phyloP scores from a whole-genome alignment of 2,329 filamentous ascomycete genomes.

The Aschersonia sp. region DNA sequence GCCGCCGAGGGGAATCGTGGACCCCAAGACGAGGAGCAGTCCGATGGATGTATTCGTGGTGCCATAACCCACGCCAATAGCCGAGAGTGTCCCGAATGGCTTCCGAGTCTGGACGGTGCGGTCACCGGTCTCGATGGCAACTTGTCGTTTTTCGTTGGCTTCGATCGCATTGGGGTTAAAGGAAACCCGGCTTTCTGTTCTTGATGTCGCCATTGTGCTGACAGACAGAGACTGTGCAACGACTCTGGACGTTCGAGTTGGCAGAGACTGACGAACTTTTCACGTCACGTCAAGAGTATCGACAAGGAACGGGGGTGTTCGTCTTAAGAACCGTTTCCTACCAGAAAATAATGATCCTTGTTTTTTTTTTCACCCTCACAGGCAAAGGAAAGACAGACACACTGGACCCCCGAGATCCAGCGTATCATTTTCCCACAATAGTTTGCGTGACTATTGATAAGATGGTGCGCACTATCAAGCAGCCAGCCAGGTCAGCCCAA shows the following conservation, averaged over 20 bases:
- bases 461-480: too few species aligned
- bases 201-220: neutral
- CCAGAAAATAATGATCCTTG: too few species aligned
- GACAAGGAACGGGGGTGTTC: too few species aligned
- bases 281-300: too few species aligned
- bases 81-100: slow-evolving; percentile 14
- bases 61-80: slow-evolving; percentile 12
- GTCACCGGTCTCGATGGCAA: slow-evolving; percentile 6
- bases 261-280: too few species aligned
- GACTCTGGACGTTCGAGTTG: too few species aligned
- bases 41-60: slow-evolving; percentile 12
- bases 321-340: too few species aligned
- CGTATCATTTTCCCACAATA: neutral
- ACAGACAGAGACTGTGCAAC: too few species aligned
- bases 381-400: too few species aligned
- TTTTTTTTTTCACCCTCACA: too few species aligned
- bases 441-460: too few species aligned
- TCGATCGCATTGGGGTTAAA: neutral
- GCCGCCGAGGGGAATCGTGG: slow-evolving; percentile 9
- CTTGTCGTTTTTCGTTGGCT: neutral
- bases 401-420: neutral
- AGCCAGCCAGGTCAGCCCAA: too few species aligned
- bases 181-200: neutral
- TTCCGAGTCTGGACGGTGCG: slow-evolving; percentile 14
- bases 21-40: slow-evolving; percentile 9